These are phyloP conservation scores for Saturnispora sanitii DNA, from an alignment of 805 yeast species.

Conservation along the genomic window DNA sequence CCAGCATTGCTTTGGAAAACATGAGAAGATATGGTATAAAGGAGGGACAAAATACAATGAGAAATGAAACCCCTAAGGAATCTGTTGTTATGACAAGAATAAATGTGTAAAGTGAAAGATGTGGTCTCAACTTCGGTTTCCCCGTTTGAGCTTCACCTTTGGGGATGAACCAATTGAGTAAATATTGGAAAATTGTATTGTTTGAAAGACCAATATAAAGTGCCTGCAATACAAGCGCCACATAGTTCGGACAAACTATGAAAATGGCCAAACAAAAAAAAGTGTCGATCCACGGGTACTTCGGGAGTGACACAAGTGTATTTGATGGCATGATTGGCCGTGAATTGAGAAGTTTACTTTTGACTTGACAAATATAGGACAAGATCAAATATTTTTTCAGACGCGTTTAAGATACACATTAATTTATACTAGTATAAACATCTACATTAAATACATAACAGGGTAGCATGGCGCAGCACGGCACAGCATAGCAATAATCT, in stretches of 20 bases:
- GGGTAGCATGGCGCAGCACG: no score
- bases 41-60: constrained; percentile 18
- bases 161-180: no score
- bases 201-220: background rate
- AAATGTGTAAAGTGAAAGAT: constrained; percentile 8
- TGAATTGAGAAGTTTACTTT: no score
- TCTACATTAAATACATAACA: no score
- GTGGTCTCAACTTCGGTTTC: constrained; percentile 13
- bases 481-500: no score
- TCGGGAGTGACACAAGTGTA: constrained; percentile 21
- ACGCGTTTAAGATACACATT: no score
- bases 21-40: constrained; percentile 21
- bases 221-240: background rate
- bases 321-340: constrained; percentile 2
- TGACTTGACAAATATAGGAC: no score
- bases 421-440: no score
- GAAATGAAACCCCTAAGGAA: constrained; percentile 12
- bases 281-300: constrained; percentile 19
- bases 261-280: constrained; percentile 18
- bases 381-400: no score
- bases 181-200: no score
- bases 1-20: constrained; percentile 27
- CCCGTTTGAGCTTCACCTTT: no score
- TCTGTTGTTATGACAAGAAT: constrained; percentile 14
- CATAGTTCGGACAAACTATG: constrained; percentile 18